Evolutionary conservation across 257 asterid genomes (phyloP).

Genomic region (Echites panduratus): DNA sequence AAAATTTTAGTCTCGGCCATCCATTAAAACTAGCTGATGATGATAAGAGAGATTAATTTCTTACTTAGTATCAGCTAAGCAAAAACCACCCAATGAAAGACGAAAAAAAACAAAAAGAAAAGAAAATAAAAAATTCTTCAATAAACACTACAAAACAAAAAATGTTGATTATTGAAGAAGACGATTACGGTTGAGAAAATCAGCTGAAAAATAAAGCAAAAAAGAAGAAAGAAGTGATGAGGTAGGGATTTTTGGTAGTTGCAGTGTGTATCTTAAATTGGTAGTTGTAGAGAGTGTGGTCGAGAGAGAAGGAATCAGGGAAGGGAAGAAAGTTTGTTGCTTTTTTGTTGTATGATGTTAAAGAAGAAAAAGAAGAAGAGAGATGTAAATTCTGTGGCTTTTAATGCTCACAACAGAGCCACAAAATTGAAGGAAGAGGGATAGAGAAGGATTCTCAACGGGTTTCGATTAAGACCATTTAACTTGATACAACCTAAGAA

Average conservation of each 20-base stretch:
- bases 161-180: neutral
- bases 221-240: constrained; percentile 5
- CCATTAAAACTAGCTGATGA: constrained; percentile 1
- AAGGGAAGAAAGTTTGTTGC: constrained; percentile 20
- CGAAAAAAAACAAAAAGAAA: neutral
- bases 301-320: neutral
- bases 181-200: neutral
- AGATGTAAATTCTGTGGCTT: constrained; percentile 59
- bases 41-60: constrained; percentile 11
- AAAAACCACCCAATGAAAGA: neutral
- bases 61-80: constrained; percentile 1
- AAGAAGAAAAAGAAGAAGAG: too few species aligned
- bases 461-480: constrained; percentile 9
- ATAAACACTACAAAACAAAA: neutral
- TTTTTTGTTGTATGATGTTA: constrained; percentile 75
- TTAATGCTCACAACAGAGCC: constrained; percentile 54
- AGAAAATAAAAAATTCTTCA: neutral
- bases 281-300: constrained; percentile 13
- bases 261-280: constrained; percentile 19
- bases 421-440: constrained; percentile 37
- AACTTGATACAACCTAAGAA: too few species aligned
- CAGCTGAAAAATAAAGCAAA: constrained; percentile 9
- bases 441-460: constrained; percentile 8
- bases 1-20: constrained; percentile 27
- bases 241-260: constrained; percentile 2